Evolutionary conservation across 331 rosid genomes (phyloP), one percentile per base, ranked within the genome.

Genomic region (Pyrus hybrid): DNA sequence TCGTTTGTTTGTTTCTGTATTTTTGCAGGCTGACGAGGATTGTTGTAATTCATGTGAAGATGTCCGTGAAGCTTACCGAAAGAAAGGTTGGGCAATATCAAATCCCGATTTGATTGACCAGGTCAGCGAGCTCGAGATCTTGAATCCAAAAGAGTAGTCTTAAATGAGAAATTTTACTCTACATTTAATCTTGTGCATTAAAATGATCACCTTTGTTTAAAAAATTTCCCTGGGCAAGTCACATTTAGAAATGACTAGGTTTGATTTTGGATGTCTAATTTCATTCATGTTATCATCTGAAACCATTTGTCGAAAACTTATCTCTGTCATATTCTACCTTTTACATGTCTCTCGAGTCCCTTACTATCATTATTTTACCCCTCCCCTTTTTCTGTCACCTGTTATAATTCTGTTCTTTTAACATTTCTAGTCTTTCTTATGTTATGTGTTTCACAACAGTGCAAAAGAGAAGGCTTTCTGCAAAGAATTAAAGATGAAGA

Each of bases 401-500:
- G 47, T 21, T 14, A 58, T 58, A 4, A n/a, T 29, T 28, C 13
- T 57, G 3, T 8, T 63, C 9, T 14, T 45, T 5, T 7, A 11
- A 29, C 66, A 72, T 29, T 79, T 35, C 20, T 29, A 47, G 23
- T 53, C 32, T 67, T 67, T 68, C 37, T 60, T 35, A 28, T 63
- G 67, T 10, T 29, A 54, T 61, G 18, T 68, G 64, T 56, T 67
- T 33, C 25, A 41, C 45, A 49, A 61, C 85, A 90, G 86, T 83
- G 91, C 85, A 85, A 87, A 81, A 83, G 91, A 79, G 91, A 87
- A 79, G 91, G 91, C 20, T 93, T 93, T 81, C 81, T 93, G 63
- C 93, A 93, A 78, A 88, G 87, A 84, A 89, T 95, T 84, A 92
- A 92, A 88, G 97, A 95, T 8, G 97, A 95, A 85, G 97, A 92